Evolutionary conservation across 2,329 filamentous ascomycete species (phyloP), one percentile per base, ranked within the genome.

Genomic region (Grosmannia clavigera): DNA sequence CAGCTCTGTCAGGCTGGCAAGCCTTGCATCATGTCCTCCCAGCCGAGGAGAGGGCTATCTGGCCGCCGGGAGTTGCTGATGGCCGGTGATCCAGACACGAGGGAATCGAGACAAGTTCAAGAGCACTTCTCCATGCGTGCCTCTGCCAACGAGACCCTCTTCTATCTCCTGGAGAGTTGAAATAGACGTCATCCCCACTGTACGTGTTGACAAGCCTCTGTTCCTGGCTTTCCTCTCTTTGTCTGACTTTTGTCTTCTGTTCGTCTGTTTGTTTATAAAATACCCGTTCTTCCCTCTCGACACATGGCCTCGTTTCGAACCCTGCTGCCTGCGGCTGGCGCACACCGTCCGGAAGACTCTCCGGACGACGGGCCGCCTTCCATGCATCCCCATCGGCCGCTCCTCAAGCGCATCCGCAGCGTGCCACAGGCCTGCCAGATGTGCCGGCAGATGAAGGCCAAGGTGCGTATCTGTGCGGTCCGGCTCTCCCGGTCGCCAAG

Each of bases 391-490:
- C 22, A 46, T 27, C 43, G 55, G n/a, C 33, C 60, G 14, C 60
- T 65, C 3, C 57, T 50, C 9, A 61, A 61, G 27, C 62, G 64
- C 38, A 62, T 63, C 33, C 64, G 64, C 38, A 64, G 61, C 51
- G 68, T 69, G 5, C 65, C 68, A 2, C 68, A 69, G 61, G 68
- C 68, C 1, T 69, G 68, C 58, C 64, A 68, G n/a, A 65, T 65
- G 40, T 69, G 68, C 57, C 65, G 68, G 2, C 65, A 65, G 22
- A 64, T 67, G 61, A 69, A 69, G 58, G 66, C 67, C 12, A 69
- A 67, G 65, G 67, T 68, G 38, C 33, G 35, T 54, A 4, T 27
- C 3, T 27, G 5, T 55, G 5, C 22, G 22, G 22, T 22, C 22
- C 22, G 22, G 22, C 22, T 35, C 19, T 12, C 25, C 22, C 43